phyloP scores from a whole-genome alignment of 192 early-diverging fungal genomes.

The Phlyctochytrium planicorne region DNA sequence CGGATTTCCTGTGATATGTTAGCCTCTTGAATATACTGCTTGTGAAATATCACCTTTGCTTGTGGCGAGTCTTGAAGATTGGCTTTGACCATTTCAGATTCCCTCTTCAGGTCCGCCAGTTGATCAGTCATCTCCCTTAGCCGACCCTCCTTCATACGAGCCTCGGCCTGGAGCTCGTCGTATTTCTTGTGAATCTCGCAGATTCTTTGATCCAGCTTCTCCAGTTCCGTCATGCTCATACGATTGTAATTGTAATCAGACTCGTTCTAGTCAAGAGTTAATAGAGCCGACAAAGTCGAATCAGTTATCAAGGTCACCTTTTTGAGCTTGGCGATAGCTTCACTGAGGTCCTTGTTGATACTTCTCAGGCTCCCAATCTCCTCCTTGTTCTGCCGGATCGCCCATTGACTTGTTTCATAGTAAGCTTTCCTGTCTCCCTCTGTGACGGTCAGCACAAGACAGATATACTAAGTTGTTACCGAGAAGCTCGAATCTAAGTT shows the following conservation, averaged over 20 bases:
- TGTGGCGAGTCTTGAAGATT: constrained; percentile 50
- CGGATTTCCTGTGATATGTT: constrained; percentile 51
- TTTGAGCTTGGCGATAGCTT: constrained; percentile 55
- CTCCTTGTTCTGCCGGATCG: constrained; percentile 62
- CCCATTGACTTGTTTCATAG: constrained; percentile 64
- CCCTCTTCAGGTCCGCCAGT: constrained; percentile 47
- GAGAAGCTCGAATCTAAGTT: constrained; percentile 61
- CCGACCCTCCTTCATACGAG: constrained; percentile 43
- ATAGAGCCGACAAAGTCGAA: neutral
- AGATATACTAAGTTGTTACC: constrained; percentile 29
- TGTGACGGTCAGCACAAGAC: constrained; percentile 6
- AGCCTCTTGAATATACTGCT: neutral
- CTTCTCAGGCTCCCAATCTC: constrained; percentile 49
- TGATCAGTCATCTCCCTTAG: constrained; percentile 46
- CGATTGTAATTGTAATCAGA: constrained; percentile 37
- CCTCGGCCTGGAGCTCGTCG: constrained; percentile 58
- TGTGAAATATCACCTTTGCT: constrained; percentile 43
- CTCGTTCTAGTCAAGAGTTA: constrained; percentile 25
- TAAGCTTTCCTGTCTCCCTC: constrained; percentile 67
- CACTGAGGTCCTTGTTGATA: constrained; percentile 57
- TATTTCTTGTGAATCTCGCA: constrained; percentile 61
- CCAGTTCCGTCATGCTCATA: constrained; percentile 51
- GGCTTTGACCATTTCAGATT: constrained; percentile 44
- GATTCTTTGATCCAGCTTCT: constrained; percentile 58
- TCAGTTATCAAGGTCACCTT: constrained; percentile 41